Evolutionary conservation across 2,329 filamentous ascomycete species (phyloP).

Genomic region (Cladosporium sp.): DNA sequence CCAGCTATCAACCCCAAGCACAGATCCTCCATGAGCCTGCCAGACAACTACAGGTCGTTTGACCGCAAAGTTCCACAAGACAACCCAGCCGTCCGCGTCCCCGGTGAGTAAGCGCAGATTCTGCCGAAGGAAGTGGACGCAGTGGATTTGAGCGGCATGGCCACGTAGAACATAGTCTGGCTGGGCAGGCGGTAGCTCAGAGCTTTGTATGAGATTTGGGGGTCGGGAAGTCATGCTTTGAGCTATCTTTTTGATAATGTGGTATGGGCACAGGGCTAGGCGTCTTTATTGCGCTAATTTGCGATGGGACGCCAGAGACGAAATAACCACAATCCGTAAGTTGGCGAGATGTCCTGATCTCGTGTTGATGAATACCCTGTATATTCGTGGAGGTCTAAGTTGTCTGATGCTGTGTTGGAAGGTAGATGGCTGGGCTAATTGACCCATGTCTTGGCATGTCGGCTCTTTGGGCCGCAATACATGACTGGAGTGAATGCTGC

Average conservation of each 20-base stretch:
- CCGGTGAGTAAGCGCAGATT: slow-evolving; percentile 81
- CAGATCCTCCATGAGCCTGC: slow-evolving; percentile 76
- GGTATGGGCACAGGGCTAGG: not conserved
- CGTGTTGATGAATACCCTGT: not conserved
- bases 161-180: slow-evolving; percentile 77
- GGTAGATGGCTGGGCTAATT: not conserved
- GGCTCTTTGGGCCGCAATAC: not conserved
- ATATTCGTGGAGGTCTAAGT: not conserved
- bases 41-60: slow-evolving; percentile 83
- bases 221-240: not conserved
- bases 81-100: slow-evolving; percentile 85
- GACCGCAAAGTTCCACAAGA: slow-evolving; percentile 80
- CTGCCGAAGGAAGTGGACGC: slow-evolving; percentile 67
- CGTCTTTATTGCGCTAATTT: not conserved
- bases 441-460: not conserved
- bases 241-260: slow-evolving; percentile 5
- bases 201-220: slow-evolving; percentile 9
- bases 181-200: slow-evolving; percentile 49
- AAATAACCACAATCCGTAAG: not conserved
- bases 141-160: slow-evolving; percentile 78
- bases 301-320: not conserved
- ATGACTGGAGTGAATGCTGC: not conserved
- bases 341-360: not conserved
- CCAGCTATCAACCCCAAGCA: slow-evolving; percentile 75
- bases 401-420: not conserved